These are phyloP conservation scores for Colletotrichum spinosum DNA, from an alignment of 2,329 filamentous ascomycete genomes.

Conservation along the genomic window DNA sequence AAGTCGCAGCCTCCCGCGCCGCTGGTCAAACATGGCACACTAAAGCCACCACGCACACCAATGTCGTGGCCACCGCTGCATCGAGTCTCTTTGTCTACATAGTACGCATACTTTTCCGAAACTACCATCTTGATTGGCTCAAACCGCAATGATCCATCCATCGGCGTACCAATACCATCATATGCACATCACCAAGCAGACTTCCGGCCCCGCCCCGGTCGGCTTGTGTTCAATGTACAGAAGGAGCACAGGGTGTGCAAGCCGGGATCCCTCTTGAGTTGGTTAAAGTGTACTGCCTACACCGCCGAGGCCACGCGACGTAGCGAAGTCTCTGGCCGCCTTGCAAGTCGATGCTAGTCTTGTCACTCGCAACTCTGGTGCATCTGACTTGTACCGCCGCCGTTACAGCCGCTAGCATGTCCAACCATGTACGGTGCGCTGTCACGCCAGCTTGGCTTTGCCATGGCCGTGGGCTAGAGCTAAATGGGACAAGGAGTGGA, in stretches of 20 bases:
- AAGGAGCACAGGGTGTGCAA: neutral
- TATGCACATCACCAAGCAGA: constrained; percentile 17
- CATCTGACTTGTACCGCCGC: constrained; percentile 6
- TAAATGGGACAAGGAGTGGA: constrained; percentile 8
- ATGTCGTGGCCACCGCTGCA: neutral
- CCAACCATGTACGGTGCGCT: constrained; percentile 22
- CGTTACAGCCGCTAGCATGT: constrained; percentile 19
- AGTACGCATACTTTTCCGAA: neutral
- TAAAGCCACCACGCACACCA: neutral
- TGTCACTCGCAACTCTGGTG: constrained; percentile 19
- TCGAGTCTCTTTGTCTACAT: neutral
- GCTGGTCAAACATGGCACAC: constrained; percentile 10
- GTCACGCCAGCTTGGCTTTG: constrained; percentile 23
- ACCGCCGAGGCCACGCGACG: constrained; percentile 5
- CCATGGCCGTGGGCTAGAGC: constrained; percentile 9
- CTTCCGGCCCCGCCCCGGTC: constrained; percentile 19
- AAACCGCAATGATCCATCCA: neutral
- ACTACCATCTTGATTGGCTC: constrained; percentile 9
- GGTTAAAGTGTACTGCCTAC: neutral
- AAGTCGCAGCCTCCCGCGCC: constrained; percentile 21
- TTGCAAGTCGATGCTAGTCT: neutral
- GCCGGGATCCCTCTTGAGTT: constrained; percentile 8
- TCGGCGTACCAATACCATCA: constrained; percentile 2
- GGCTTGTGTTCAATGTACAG: neutral
- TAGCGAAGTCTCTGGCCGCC: constrained; percentile 12